Evolutionary conservation across 192 early-diverging fungal genomes (phyloP).

Genomic region (Anaeromyces robustus): DNA sequence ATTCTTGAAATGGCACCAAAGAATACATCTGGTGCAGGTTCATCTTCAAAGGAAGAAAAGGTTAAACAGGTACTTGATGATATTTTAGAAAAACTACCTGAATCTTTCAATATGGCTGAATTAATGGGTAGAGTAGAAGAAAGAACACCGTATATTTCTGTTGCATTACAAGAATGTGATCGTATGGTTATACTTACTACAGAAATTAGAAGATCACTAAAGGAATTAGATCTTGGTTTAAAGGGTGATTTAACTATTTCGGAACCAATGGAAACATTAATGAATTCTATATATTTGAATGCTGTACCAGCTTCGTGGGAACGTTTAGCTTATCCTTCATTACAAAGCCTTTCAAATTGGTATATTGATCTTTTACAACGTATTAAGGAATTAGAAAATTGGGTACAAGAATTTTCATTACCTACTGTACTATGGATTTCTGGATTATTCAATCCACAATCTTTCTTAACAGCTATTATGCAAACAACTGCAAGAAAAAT

Average conservation of each 20-base stretch:
- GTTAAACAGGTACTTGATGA: conserved; percentile 40
- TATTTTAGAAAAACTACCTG: conserved; percentile 34
- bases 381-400: conserved; percentile 43
- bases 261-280: conserved; percentile 43
- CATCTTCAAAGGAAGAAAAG: conserved; percentile 46
- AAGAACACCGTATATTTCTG: conserved; percentile 48
- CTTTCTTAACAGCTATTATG: conserved; percentile 53
- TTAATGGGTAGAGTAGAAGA: conserved; percentile 45
- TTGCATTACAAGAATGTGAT: conserved; percentile 46
- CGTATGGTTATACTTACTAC: conserved; percentile 40
- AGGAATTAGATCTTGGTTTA: conserved; percentile 44
- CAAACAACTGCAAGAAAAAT: conserved; percentile 49
- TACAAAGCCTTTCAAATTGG: conserved; percentile 35
- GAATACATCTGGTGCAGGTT: conserved; percentile 33
- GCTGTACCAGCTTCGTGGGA: conserved; percentile 39
- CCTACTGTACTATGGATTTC: conserved; percentile 42
- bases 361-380: conserved; percentile 44
- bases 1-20: conserved; percentile 50
- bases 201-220: conserved; percentile 39
- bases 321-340: conserved; percentile 42
- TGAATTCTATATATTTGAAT: conserved; percentile 45
- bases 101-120: conserved; percentile 41
- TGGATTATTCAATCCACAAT: conserved; percentile 52
- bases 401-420: conserved; percentile 49
- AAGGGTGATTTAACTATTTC: conserved; percentile 50